Base-by-base conservation (phyloP, 352 stramenopile genomes). In the Elongisporangium anandrum region DNA sequence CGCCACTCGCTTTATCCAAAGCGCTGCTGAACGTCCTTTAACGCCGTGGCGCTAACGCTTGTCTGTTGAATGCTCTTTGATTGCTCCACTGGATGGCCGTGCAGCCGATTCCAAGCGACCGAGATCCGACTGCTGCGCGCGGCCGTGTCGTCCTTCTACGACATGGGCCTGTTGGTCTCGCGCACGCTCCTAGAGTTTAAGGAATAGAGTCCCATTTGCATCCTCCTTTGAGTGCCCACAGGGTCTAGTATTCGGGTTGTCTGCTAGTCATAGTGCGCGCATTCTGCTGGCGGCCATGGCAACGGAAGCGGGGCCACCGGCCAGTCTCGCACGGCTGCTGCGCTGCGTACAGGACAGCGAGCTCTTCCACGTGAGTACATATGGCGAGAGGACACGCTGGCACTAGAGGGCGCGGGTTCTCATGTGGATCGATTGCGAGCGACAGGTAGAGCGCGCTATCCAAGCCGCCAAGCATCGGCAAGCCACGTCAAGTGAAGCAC, bases 151-250 rank as follows among this genome's bases (percentile, higher is more conserved):
- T 95, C 86, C 9, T 95, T 92, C 61, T 95, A 94, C 62, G 86
- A 95, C 54, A 95, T 95, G 84, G 73, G 76, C 23, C 64, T 92
- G 41, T 68, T 95, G 51, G 69, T 86, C 16, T 65, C 81, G 20
- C 81, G 84, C 21, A 92, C 83, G 55, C 72, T 94, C 54, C 72
- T 95, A 47, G 86, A 95, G 66, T 95, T 95, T 60, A 92, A 94
- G 59, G 79, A 91, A 77, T 87, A 76, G 69, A 73, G 8, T 45
- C 50, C 21, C 26, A 50, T 26, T 55, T 61, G 34, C 45, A 41
- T 20, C 26, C 9, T 15, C 29, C 9, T 15, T 41, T 8, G 5
- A n/a, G n/a, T n/a, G n/a, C 4, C 21, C 49, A 53, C 13, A 53
- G n/a, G 34, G 54, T 39, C 54, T 50, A 56, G 45, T 56, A 60